Conservation (phyloP, 2,329 filamentous ascomycete genomes). For the Trichophyton verrucosum region DNA sequence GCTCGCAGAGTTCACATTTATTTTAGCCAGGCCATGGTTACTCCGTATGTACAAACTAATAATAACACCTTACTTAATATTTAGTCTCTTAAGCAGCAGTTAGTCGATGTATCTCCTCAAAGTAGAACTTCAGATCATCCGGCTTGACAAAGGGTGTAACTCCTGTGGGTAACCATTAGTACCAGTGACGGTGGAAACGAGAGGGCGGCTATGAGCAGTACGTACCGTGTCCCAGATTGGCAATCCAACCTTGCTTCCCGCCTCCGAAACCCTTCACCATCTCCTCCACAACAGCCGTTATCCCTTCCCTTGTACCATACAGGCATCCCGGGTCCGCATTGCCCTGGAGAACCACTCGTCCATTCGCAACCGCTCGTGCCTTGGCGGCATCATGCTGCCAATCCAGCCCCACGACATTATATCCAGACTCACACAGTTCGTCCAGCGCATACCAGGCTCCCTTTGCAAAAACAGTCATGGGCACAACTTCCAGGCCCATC, state of each 20-base stretch:
- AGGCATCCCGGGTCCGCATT: slow-evolving; percentile 91
- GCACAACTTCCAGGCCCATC: slow-evolving; percentile 65
- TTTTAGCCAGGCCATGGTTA: too few species aligned
- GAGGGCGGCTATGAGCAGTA: slow-evolving; percentile 8
- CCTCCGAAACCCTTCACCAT: slow-evolving; percentile 80
- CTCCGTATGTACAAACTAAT: too few species aligned
- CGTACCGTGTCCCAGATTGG: slow-evolving; percentile 87
- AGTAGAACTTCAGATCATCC: slow-evolving; percentile 84
- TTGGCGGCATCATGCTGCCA: slow-evolving; percentile 86
- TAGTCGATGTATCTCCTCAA: slow-evolving; percentile 71
- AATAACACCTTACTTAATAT: neutral
- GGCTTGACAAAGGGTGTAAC: slow-evolving; percentile 93
- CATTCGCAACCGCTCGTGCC: slow-evolving; percentile 65
- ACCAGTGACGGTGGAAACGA: neutral
- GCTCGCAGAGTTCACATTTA: too few species aligned
- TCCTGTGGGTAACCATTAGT: slow-evolving; percentile 39
- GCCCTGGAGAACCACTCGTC: slow-evolving; percentile 75
- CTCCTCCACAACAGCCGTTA: slow-evolving; percentile 66
- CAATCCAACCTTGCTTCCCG: slow-evolving; percentile 88
- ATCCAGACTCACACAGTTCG: slow-evolving; percentile 72
- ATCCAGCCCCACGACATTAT: slow-evolving; percentile 87
- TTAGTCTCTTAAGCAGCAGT: slow-evolving; percentile 12
- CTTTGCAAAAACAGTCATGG: slow-evolving; percentile 97
- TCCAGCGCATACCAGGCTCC: slow-evolving; percentile 93
- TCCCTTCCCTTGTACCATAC: slow-evolving; percentile 70